These are phyloP conservation scores for Mycena kentingensis DNA, from an alignment of 768 basidiomycete species.

Conservation along the genomic window DNA sequence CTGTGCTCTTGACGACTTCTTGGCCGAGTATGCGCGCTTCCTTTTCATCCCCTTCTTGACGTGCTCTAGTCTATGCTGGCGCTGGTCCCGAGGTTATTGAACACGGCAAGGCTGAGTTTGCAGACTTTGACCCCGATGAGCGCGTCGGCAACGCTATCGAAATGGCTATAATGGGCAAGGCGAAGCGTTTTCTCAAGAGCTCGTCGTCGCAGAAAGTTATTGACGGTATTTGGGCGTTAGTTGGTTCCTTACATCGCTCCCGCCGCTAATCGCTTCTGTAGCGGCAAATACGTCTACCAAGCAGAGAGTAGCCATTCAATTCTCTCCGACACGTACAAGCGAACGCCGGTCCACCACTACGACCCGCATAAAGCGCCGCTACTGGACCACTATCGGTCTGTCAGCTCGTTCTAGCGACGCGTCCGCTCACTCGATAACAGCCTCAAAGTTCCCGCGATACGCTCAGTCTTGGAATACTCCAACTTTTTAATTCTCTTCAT, in stretches of 20 bases:
- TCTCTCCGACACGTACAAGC: conserved; percentile 92
- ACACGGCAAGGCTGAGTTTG: conserved; percentile 56
- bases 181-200: conserved; percentile 88
- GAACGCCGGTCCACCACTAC: conserved; percentile 89
- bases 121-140: conserved; percentile 74
- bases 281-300: conserved; percentile 90
- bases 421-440: conserved; percentile 37
- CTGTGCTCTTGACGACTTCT: conserved; percentile 70
- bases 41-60: neutral
- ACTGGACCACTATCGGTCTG: conserved; percentile 92
- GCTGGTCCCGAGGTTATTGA: conserved; percentile 61
- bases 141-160: conserved; percentile 91
- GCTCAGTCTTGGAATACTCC: conserved; percentile 84
- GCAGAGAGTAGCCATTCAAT: conserved; percentile 86
- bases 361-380: conserved; percentile 92
- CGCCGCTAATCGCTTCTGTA: conserved; percentile 30
- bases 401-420: conserved; percentile 1
- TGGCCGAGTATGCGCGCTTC: conserved; percentile 48
- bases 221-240: conserved; percentile 76
- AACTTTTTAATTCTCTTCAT: conserved; percentile 61
- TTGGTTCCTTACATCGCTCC: conserved; percentile 12
- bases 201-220: conserved; percentile 91
- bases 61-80: conserved; percentile 61
- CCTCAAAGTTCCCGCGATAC: conserved; percentile 90
- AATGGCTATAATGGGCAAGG: conserved; percentile 84